Evolutionary conservation across 441 rosid species (phyloP).

Genomic region (Francoa sonchifolia): DNA sequence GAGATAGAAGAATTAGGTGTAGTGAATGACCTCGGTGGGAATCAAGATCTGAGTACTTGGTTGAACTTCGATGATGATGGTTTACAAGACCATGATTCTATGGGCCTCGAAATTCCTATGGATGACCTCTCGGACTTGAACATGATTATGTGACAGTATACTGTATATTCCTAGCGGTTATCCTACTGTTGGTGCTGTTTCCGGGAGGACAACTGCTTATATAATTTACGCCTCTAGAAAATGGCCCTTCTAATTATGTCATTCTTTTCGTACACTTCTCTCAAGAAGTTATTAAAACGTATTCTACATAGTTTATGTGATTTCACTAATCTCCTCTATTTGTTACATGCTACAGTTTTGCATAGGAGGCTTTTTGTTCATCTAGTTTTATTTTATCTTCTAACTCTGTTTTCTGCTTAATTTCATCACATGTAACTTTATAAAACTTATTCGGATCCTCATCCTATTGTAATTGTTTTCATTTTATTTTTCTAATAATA

Average conservation of each 20-base stretch:
- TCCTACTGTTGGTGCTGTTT: constrained; percentile 18
- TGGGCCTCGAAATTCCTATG: constrained; percentile 39
- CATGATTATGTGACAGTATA: constrained; percentile 20
- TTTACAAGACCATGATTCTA: constrained; percentile 31
- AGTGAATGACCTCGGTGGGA: constrained; percentile 9
- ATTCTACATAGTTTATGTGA: constrained; percentile 11
- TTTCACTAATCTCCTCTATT: constrained; percentile 9
- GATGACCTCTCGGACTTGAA: constrained; percentile 38
- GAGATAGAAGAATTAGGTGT: constrained; percentile 28
- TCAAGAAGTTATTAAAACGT: constrained; percentile 11
- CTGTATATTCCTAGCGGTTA: constrained; percentile 31
- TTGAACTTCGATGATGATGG: constrained; percentile 41
- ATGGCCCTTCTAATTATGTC: constrained; percentile 36
- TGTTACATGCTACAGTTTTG: too few relatives aligned
- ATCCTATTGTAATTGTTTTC: too few relatives aligned
- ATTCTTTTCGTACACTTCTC: constrained; percentile 35
- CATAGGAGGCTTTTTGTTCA: too few relatives aligned
- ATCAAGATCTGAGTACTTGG: constrained; percentile 29
- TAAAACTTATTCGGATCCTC: too few relatives aligned
- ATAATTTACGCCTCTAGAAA: constrained; percentile 17
- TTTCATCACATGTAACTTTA: too few relatives aligned
- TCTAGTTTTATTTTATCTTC: too few relatives aligned
- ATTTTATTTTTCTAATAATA: too few relatives aligned
- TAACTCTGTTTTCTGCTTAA: too few relatives aligned
- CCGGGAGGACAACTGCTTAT: constrained; percentile 21